Percentiles rank a stretch among this genome's conserved stretches.
Conservation (phyloP, 768 basidiomycete genomes). For the Steccherinum ochraceum region DNA sequence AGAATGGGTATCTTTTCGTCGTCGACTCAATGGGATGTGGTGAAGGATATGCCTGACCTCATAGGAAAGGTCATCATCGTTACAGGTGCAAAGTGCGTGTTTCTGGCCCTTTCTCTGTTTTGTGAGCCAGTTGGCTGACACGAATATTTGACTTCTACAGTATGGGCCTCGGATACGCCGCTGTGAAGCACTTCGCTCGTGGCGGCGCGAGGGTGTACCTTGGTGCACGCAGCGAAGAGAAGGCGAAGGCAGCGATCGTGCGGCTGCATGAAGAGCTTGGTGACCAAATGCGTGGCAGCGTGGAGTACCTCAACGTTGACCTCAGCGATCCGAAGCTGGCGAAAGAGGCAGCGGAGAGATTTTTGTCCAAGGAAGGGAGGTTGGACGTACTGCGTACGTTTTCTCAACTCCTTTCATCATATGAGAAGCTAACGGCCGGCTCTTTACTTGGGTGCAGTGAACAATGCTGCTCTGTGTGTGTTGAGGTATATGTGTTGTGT, state of each 20-base stretch:
- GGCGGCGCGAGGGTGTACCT: slow-evolving; percentile 57
- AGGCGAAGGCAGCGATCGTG: slow-evolving; percentile 42
- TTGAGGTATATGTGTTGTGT: not conserved
- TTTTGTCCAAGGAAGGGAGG: slow-evolving; percentile 32
- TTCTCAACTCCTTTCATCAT: not conserved
- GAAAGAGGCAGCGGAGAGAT: slow-evolving; percentile 28
- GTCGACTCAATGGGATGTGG: too few species aligned
- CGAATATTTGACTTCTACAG: too few species aligned
- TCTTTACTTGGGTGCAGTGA: slow-evolving; percentile 31
- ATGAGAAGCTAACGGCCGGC: not conserved
- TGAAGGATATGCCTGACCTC: too few species aligned
- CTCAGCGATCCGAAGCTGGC: slow-evolving; percentile 32
- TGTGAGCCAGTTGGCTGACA: too few species aligned
- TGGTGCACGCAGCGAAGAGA: slow-evolving; percentile 40
- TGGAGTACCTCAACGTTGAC: slow-evolving; percentile 33
- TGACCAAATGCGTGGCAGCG: slow-evolving; percentile 11
- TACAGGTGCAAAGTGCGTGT: too few species aligned
- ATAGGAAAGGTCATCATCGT: too few species aligned
- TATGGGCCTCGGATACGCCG: slow-evolving; percentile 48
- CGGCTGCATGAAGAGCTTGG: slow-evolving; percentile 38
- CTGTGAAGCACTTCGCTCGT: slow-evolving; percentile 45
- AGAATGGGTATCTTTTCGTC: too few species aligned
- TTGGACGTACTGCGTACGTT: slow-evolving; percentile 37
- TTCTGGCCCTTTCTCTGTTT: too few species aligned
- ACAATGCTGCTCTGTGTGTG: slow-evolving; percentile 40